Conservation (phyloP, 345 rosid genomes). For the Psidium guajava region DNA sequence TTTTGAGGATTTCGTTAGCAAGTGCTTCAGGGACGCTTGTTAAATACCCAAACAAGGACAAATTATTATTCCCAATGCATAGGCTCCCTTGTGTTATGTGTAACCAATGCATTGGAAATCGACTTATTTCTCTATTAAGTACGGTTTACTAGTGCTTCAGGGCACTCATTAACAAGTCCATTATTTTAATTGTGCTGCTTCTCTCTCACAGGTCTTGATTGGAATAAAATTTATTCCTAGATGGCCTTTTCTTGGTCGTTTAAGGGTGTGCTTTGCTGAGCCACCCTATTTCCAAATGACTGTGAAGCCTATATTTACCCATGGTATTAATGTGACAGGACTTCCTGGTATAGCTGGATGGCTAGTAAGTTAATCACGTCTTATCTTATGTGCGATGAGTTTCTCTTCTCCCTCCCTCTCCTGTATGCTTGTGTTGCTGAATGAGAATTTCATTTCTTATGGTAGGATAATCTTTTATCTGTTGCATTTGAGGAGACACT, state of each 20-base stretch:
- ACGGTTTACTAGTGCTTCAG: not conserved
- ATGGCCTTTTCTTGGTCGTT: conserved; percentile 91
- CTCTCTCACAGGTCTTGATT: conserved; percentile 54
- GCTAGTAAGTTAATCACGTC: conserved; percentile 52
- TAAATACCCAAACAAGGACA: not conserved
- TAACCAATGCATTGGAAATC: not conserved
- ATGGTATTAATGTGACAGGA: conserved; percentile 78
- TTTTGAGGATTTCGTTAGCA: not conserved
- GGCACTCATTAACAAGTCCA: not conserved
- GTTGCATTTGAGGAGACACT: conserved; percentile 91
- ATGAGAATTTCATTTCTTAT: conserved; percentile 1
- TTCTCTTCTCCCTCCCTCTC: not conserved
- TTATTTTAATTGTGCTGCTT: not conserved
- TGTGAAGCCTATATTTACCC: conserved; percentile 71
- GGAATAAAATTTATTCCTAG: conserved; percentile 79
- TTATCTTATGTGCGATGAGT: not conserved
- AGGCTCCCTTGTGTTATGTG: not conserved
- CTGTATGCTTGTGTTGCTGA: not conserved
- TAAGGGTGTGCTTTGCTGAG: conserved; percentile 91
- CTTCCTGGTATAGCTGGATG: conserved; percentile 97
- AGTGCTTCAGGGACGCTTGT: not conserved
- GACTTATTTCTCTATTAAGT: not conserved
- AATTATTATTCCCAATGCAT: not conserved
- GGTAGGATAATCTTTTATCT: conserved; percentile 77
- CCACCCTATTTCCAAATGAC: conserved; percentile 97